These are phyloP conservation scores for Termitomyces eurrhizus DNA, from an alignment of 768 basidiomycete genomes.

Conservation along the genomic window DNA sequence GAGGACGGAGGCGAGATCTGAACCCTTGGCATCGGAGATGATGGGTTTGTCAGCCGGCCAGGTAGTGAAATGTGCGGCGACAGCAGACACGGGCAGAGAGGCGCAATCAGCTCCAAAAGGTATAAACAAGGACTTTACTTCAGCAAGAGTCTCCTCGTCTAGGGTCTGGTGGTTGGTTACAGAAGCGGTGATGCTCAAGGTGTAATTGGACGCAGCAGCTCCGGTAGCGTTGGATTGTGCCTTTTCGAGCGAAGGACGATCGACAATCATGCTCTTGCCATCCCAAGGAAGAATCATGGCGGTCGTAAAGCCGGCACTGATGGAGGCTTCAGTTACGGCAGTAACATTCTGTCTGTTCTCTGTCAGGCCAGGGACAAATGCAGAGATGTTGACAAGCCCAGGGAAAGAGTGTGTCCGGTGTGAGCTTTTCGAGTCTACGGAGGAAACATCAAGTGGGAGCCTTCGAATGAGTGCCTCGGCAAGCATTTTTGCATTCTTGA, in stretches of 20 bases:
- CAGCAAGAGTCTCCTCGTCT: conserved; percentile 73
- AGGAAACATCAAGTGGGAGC: conserved; percentile 87
- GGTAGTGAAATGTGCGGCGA: conserved; percentile 83
- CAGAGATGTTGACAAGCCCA: conserved; percentile 83
- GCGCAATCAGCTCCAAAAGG: conserved; percentile 55
- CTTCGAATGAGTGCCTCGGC: conserved; percentile 90
- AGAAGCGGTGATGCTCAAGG: conserved; percentile 75
- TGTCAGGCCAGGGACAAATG: conserved; percentile 77
- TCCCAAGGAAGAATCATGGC: conserved; percentile 76
- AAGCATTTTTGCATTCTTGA: conserved; percentile 97
- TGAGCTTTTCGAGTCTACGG: conserved; percentile 90
- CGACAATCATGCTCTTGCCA: conserved; percentile 55
- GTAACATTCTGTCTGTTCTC: conserved; percentile 56
- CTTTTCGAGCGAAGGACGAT: conserved; percentile 62
- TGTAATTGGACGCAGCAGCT: conserved; percentile 82
- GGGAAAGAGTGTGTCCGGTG: conserved; percentile 89
- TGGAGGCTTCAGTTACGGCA: conserved; percentile 72
- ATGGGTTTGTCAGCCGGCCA: conserved; percentile 95
- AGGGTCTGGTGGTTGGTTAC: conserved; percentile 57
- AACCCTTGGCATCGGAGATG: conserved; percentile 88
- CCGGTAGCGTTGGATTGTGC: conserved; percentile 62
- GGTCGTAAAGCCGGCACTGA: conserved; percentile 89
- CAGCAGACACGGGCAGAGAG: conserved; percentile 59
- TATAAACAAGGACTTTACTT: conserved; percentile 84
- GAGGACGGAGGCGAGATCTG: conserved; percentile 89